Base-by-base conservation (phyloP, 495 filamentous ascomycete species). In the Penicillium nucicola region DNA sequence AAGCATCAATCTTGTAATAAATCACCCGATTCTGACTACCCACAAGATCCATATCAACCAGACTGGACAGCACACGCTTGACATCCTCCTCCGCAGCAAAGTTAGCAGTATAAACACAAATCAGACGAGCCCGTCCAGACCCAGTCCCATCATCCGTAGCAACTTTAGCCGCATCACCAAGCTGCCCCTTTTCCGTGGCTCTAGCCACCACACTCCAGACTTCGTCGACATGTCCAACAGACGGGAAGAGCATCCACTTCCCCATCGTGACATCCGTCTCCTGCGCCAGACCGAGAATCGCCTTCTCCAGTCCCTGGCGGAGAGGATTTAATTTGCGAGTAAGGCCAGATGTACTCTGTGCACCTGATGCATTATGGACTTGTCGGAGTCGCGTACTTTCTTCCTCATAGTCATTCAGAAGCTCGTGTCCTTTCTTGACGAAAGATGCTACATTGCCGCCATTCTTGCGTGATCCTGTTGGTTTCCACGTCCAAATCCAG, bases 191-290 rank as follows among this genome's bases (percentile, higher is more conserved):
- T 13, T 77, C 75, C 17, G 86, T 84, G 0, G 80, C 88, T 13
- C 67, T 72, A 4, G 81, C 86, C 3, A 96, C 67, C 14, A 67
- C 68, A 2, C 56, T 67, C 90, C 90, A 95, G 11, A 75, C 52
- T 4, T 68, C 61, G 60, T 90, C 80, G 10, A 90, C 78, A n/a
- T 77, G 57, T 2, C 72, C 66, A 5, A 64, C 50, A 3, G 66
- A 56, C 2, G 81, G 79, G 58, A 90, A 91, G n/a, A 95, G 56
- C 87, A 96, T 88, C 90, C 90, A 95, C 66, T 89, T 91, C 34
- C 87, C 87, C n/a, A 68, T 66, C n/a, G 73, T 76, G 14, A 80
- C 75, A n/a, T 70, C 70, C 5, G 66, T 76, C 39, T 77, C 67
- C 8, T 69, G 66, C 7, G 87, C 89, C 7, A 84, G 58, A 3